Base-by-base conservation (phyloP, 2,329 filamentous ascomycete genomes). In the Metarhizium brunneum region DNA sequence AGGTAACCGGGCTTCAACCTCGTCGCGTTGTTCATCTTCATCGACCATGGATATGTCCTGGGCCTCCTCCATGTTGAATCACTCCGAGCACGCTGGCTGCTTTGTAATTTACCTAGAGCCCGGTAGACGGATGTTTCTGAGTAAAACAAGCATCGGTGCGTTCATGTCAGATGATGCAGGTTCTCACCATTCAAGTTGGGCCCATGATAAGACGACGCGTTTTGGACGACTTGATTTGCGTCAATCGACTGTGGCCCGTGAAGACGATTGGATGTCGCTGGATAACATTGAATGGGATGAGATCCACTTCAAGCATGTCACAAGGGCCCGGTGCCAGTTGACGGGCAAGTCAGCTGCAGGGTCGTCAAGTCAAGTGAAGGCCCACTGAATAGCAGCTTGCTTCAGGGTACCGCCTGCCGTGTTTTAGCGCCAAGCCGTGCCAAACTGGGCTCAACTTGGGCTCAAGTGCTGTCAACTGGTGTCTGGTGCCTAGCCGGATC, bases 1-100 rank as follows among this genome's bases (percentile, higher is more conserved):
- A 7, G 78, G 74, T 42, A 84, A 75, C 57, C 66, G 61, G 18
- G 62, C 57, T 32, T 62, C 69, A 69, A 78, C 74, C 57, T 65
- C 60, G 61, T 62, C 47, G 48, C 36, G 42, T 42, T 53, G 50
- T 29, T 56, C 54, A 14, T 52, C 50, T 35, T 57, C 56, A 42
- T 60, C 56, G n/a, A 55, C 56, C 65, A 68, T 68, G 62, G 51
- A 49, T 32, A 67, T 60, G 50, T 71, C 66, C 25, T 59, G 52
- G 32, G 50, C 36, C 14, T 47, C 38, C 14, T 47, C 45, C 45
- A 29, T 30, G 45, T 47, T 47, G n/a, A 20, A n/a, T 20, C n/a
- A 35, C 7, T 25, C 25, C 4, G 10, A 35, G 32, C 10, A 11
- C 7, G 2, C 32, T 35, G 6, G 32, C 7, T 7, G 32, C 10